Base-by-base conservation (phyloP, 2,329 filamentous ascomycete species). In the Paecilomyces fulvus region DNA sequence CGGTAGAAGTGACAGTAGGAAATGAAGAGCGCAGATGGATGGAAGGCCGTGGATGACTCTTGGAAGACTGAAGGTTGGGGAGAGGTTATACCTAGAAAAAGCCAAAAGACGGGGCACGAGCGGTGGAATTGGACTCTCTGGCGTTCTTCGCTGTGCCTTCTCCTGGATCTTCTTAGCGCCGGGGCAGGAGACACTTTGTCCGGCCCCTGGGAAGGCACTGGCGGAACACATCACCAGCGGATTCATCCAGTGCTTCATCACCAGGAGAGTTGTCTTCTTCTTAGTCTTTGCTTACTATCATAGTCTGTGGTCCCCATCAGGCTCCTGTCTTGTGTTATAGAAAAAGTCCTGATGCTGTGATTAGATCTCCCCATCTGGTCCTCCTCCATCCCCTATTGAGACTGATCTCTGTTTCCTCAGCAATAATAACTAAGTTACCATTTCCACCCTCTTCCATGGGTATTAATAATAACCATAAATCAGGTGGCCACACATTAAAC, bases 131-230 rank as follows among this genome's bases (percentile, higher is more conserved):
- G 48, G 20, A 9, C 48, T 23, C 12, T 17, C 12, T 20, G 20
- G 48, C 53, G 30, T 49, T 48, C 21, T 57, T 46, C 55, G 55
- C 46, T 49, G n/a, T 28, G 17, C 25, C 54, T 50, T 53, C 21
- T 53, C 30, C 17, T 52, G 37, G 46, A 25, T 55, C 54, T 56
- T 31, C 33, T 30, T 55, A 50, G 53, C 30, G 56, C 60, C 56
- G 37, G 58, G 54, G 48, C 58, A 54, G 58, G 50, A 49, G 55
- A 60, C 43, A 25, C 55, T 51, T n/a, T 6, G 37, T n/a, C 37
- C 37, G 55, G 58, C 61, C 63, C 63, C 61, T 64, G 61, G 63
- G 55, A 61, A 63, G 56, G 56, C 56, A 56, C 57, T 59, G 25
- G 25, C 59, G 53, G 58, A 59, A 60, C 58, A 55, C 37, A n/a